Base-by-base conservation (phyloP, 345 rosid genomes). In the Salix caprea region DNA sequence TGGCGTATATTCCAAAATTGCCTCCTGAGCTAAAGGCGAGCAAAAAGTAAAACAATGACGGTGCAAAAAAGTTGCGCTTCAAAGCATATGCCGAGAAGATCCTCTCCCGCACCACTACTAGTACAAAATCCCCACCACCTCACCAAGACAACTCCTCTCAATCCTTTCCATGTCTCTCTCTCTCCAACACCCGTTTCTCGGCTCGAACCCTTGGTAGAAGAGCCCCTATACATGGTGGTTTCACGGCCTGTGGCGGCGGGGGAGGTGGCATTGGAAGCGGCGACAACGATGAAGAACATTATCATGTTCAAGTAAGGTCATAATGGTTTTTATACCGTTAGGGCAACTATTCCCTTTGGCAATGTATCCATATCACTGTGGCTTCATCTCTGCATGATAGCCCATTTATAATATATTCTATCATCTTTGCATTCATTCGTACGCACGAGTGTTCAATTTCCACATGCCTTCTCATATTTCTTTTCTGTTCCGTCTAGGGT, bases 311-410 rank as follows among this genome's bases (percentile, higher is more conserved):
- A 74, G 69, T 72, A 66, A 73, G 39, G 77, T 80, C 82, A 44
- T 78, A 80, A 72, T 80, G 80, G 79, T 81, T 69, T 11, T 67
- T 30, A 30, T 46, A 76, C 72, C 80, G 61, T 72, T 64, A 81
- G 88, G 88, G 88, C 88, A 83, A 86, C 85, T 80, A 39, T 62
- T 50, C 73, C 79, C 88, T 86, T 86, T 81, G 86, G 88, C 88
- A 76, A 69, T 19, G 48, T 21, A 56, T 23, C 54, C 54, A 2
- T 67, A 67, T 66, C 44, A 66, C 2, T 21, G 10, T 34, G 54
- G 19, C n/a, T 36, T 23, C 19, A 15, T 21, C 60, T 37, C 37
- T 34, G 37, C 6, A 34, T 37, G 11, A 16, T 1, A 26, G 16
- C 32, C 23, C 72, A 24, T 46, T 26, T 9, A 42, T 21, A 1